These are phyloP conservation scores for Phytophthora niederhauseri DNA, from an alignment of 352 stramenopile species.

Conservation along the genomic window DNA sequence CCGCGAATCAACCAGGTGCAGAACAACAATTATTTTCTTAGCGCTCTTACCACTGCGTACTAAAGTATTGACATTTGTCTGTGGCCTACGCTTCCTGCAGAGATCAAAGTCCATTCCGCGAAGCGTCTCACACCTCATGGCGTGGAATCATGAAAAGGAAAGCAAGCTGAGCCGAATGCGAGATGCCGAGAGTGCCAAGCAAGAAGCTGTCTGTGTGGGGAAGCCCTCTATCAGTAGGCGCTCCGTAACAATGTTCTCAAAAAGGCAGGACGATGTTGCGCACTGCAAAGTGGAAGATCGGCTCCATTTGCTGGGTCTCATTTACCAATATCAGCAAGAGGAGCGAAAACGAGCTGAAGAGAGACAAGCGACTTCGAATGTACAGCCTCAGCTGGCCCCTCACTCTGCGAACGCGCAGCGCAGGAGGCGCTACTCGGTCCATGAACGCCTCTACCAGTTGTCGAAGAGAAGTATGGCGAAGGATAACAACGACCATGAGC, in stretches of 20 bases:
- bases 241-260: conserved; percentile 40
- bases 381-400: conserved; percentile 49
- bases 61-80: neutral
- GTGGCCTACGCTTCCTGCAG: conserved; percentile 31
- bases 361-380: conserved; percentile 9
- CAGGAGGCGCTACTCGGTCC: conserved; percentile 24
- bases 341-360: conserved; percentile 40
- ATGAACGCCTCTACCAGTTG: conserved; percentile 64
- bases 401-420: conserved; percentile 57
- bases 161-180: conserved; percentile 56
- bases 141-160: conserved; percentile 67
- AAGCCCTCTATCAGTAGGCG: conserved; percentile 43
- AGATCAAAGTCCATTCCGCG: conserved; percentile 63
- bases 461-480: conserved; percentile 24
- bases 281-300: conserved; percentile 73
- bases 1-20: conserved; percentile 67
- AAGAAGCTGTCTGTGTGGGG: conserved; percentile 36
- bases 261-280: conserved; percentile 55
- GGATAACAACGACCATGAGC: conserved; percentile 8
- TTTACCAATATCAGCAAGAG: conserved; percentile 75
- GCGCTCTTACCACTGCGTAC: neutral
- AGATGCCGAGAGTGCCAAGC: conserved; percentile 35
- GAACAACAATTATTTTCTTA: neutral
- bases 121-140: conserved; percentile 65
- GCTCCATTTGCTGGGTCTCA: conserved; percentile 67